Conservation (phyloP, 2,329 filamentous ascomycete genomes). For the Aspergillus proliferans region DNA sequence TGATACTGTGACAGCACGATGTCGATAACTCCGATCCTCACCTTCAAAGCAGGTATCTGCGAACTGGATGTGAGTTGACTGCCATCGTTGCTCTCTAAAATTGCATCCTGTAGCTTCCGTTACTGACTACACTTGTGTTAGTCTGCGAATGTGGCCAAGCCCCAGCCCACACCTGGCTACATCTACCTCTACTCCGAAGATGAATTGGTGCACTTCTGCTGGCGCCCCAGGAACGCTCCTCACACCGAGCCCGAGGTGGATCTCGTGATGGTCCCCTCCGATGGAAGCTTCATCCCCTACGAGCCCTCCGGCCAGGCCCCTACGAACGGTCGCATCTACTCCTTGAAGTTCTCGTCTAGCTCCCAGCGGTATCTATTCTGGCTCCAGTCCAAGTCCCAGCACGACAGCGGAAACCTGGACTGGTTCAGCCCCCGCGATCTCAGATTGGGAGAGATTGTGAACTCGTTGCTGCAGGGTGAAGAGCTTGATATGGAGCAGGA, state of each 20-base stretch:
- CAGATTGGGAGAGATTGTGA: constrained; percentile 82
- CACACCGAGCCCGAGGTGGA: constrained; percentile 74
- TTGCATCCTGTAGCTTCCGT: background rate
- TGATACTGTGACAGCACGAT: constrained; percentile 44
- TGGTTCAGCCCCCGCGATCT: constrained; percentile 81
- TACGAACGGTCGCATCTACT: constrained; percentile 81
- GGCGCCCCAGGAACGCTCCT: constrained; percentile 71
- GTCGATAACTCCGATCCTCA: constrained; percentile 81
- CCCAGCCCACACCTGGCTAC: constrained; percentile 69
- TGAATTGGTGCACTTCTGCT: constrained; percentile 95
- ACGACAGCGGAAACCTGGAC: constrained; percentile 60
- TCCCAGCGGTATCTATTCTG: constrained; percentile 91
- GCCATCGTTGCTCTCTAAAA: constrained; percentile 1
- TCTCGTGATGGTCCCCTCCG: constrained; percentile 85
- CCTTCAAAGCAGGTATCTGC: constrained; percentile 92
- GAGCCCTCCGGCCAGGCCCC: constrained; percentile 56
- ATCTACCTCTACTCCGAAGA: constrained; percentile 91
- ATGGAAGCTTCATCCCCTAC: constrained; percentile 82
- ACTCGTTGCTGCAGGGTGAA: constrained; percentile 78
- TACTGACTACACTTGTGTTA: constrained; percentile 20
- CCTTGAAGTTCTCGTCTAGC: constrained; percentile 88
- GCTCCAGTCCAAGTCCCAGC: constrained; percentile 87
- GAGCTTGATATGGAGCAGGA: constrained; percentile 73
- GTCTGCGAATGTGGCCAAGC: constrained; percentile 60
- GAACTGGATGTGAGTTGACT: constrained; percentile 64